Conservation (phyloP, 768 basidiomycete species). For the Russula emetica region DNA sequence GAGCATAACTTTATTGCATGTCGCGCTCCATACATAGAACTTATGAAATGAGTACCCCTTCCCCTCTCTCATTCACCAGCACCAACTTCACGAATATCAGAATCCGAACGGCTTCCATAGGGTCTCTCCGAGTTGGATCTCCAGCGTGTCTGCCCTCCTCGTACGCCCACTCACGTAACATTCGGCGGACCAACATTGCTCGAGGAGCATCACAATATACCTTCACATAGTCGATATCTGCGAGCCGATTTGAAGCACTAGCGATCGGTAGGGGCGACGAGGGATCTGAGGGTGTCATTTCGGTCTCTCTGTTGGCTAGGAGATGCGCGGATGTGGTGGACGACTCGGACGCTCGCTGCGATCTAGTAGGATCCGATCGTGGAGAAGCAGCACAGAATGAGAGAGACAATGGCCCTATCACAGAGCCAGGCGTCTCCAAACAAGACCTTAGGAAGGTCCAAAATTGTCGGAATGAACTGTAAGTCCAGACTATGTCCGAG, state of each 20-base stretch:
- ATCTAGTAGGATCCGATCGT: background rate
- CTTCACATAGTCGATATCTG: slow-evolving; percentile 19
- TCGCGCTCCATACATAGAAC: background rate
- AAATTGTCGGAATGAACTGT: slow-evolving; percentile 15
- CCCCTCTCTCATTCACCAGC: slow-evolving; percentile 20
- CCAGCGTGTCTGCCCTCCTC: background rate
- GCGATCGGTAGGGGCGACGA: background rate
- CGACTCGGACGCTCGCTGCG: background rate
- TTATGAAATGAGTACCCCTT: slow-evolving; percentile 19
- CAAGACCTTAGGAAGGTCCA: slow-evolving; percentile 19
- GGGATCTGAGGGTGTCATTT: slow-evolving; percentile 5
- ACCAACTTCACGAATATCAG: slow-evolving; percentile 16
- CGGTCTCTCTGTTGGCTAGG: slow-evolving; percentile 7
- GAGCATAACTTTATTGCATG: background rate
- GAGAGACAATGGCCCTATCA: slow-evolving; percentile 19
- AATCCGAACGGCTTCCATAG: slow-evolving; percentile 3
- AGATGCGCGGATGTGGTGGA: background rate
- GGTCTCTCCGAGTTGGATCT: background rate
- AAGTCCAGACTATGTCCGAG: slow-evolving; percentile 18
- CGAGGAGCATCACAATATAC: slow-evolving; percentile 21
- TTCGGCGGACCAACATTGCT: slow-evolving; percentile 15
- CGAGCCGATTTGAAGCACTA: slow-evolving; percentile 4
- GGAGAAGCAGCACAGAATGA: slow-evolving; percentile 14
- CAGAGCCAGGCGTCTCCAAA: background rate
- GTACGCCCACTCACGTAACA: slow-evolving; percentile 14